Evolutionary conservation across 805 yeast species (phyloP).

Genomic region (Yarrowia divulgata): DNA sequence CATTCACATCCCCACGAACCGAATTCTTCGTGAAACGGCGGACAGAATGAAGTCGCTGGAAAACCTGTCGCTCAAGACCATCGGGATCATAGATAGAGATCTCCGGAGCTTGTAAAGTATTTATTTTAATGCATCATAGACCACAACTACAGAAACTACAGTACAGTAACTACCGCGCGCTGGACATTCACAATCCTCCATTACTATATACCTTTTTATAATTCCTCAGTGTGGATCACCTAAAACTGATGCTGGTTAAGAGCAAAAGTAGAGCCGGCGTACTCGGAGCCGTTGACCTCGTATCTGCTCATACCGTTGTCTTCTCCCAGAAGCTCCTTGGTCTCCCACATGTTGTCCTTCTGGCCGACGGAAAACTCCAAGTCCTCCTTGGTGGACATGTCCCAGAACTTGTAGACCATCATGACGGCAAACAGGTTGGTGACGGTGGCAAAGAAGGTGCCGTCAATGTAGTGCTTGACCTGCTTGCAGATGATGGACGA

Average conservation of each 20-base stretch:
- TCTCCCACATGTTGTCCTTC: conserved; percentile 55
- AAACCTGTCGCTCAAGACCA: conserved; percentile 9
- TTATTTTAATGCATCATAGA: background rate
- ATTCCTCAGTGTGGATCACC: background rate
- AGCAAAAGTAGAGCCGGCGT: conserved; percentile 51
- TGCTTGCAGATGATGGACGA: conserved; percentile 70
- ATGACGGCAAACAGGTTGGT: conserved; percentile 82
- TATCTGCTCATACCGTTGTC: conserved; percentile 42
- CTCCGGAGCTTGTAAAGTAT: background rate
- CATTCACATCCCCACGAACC: conserved; percentile 16
- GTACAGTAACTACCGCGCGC: background rate
- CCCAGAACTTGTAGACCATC: conserved; percentile 98
- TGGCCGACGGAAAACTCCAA: conserved; percentile 83
- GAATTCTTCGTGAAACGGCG: conserved; percentile 36
- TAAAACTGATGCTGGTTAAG: conserved; percentile 43
- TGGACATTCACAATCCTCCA: conserved; percentile 15
- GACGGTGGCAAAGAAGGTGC: conserved; percentile 81
- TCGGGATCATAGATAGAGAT: conserved; percentile 9
- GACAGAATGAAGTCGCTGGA: conserved; percentile 39
- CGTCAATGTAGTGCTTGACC: conserved; percentile 87
- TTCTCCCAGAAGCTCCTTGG: conserved; percentile 49
- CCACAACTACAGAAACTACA: background rate
- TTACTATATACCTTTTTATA: conserved; percentile 24
- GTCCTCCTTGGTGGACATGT: conserved; percentile 92
- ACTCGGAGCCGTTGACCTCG: conserved; percentile 47